Conservation (phyloP, 2,329 filamentous ascomycete species). For the Aspergillus candidus region DNA sequence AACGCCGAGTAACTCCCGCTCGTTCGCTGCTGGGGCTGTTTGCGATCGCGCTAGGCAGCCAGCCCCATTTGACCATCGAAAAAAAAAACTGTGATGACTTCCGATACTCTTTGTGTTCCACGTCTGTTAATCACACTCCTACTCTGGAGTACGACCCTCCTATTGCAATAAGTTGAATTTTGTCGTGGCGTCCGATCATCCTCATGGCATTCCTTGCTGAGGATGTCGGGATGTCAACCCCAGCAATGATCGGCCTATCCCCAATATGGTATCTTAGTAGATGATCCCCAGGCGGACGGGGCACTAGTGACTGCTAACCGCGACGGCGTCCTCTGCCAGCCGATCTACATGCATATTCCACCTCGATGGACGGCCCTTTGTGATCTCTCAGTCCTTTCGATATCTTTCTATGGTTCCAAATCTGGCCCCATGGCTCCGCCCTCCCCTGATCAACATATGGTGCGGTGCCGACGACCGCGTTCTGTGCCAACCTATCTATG, state of each 20-base stretch:
- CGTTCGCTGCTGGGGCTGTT: no score
- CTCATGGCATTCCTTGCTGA: conserved; percentile 1
- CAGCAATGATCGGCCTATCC: conserved; percentile 4
- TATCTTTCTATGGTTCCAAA: background rate
- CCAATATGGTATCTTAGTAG: background rate
- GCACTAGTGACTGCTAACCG: conserved; percentile 10
- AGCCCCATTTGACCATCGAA: no score
- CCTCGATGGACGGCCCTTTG: conserved; percentile 1
- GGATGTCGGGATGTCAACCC: background rate
- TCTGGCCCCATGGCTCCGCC: no score
- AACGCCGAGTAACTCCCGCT: no score
- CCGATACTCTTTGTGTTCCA: no score
- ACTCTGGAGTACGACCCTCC: no score
- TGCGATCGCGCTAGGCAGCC: no score
- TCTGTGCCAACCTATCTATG: no score
- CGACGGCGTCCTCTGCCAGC: conserved; percentile 1
- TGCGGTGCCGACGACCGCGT: background rate
- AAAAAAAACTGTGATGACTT: no score
- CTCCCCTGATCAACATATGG: conserved; percentile 1
- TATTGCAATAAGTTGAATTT: no score
- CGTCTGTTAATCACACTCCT: no score
- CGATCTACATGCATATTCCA: conserved; percentile 9
- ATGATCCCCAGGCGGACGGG: conserved; percentile 4
- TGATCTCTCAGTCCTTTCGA: background rate
- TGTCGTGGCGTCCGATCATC: no score